Evolutionary conservation across 176 grass and related monocot species (phyloP), one percentile per base, ranked within the genome.

Genomic region (Miscanthus lutarioriparius): DNA sequence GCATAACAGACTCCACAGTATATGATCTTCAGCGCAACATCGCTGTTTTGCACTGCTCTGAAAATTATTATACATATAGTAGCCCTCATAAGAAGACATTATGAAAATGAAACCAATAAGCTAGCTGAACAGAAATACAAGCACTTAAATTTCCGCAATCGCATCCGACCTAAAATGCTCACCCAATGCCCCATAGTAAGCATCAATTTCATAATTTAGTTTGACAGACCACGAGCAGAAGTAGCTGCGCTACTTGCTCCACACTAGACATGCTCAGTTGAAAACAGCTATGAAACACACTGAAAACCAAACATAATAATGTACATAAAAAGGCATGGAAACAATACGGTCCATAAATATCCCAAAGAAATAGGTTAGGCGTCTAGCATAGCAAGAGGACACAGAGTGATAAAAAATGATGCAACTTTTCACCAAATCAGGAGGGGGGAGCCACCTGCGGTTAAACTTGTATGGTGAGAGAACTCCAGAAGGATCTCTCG

Each of bases 1-100:
- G 89, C 94, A 85, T 78, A 89, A 75, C 94, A 97, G 69, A 97
- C 86, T 74, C 94, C 94, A 64, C 94, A 92, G 36, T 94, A 77
- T 17, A 76, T 90, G 80, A 97, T 97, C 58, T 81, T 90, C 75
- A 97, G 27, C 7, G 91, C 92, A 77, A 97, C 23, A 85, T 97
- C 94, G 2, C 88, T 72, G 39, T 54, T 83, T 10, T 54, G 30
- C 33, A 91, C 73, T 66, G 56, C 33, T 68, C 91, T 92, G 77
- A 35, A 78, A 88, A 83, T 41, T 1, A 70, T 47, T 64, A 25
- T 16, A 72, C 63, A 17, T 16, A 72, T 33, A 8, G n/a, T 19
- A 78, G 7, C 35, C 40, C 35, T 5, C 65, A 83, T 70, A 36
- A 75, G 26, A 67, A 25, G 0, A 37, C 33, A 13, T 37, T 33